Conservation (phyloP, 2,329 filamentous ascomycete genomes). For the Talaromyces sp. region DNA sequence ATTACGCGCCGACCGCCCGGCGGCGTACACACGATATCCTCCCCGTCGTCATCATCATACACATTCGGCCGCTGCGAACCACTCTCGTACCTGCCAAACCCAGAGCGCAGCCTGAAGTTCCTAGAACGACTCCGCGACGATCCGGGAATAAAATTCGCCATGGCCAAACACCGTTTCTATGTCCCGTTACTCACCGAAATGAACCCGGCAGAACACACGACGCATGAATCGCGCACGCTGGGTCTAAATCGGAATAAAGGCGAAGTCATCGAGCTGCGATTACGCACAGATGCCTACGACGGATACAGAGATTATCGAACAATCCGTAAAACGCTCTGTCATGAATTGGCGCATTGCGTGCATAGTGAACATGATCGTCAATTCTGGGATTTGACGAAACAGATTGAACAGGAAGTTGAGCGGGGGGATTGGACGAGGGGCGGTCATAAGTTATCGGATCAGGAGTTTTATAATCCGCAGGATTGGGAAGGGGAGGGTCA, state of each 20-base stretch:
- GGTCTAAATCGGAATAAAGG: conserved; percentile 84
- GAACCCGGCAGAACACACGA: conserved; percentile 81
- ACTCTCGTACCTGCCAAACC: conserved; percentile 69
- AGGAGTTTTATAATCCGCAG: conserved; percentile 57
- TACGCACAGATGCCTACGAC: conserved; percentile 91
- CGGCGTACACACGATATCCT: conserved; percentile 27
- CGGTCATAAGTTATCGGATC: conserved; percentile 57
- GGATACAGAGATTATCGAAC: conserved; percentile 90
- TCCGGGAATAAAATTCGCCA: conserved; percentile 74
- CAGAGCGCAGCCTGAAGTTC: conserved; percentile 64
- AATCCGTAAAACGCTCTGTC: conserved; percentile 86
- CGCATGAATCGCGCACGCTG: conserved; percentile 72
- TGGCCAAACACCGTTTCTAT: conserved; percentile 77
- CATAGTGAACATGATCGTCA: conserved; percentile 74
- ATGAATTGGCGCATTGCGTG: conserved; percentile 92
- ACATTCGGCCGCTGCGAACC: conserved; percentile 76
- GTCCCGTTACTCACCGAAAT: conserved; percentile 90
- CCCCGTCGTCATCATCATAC: conserved; percentile 59
- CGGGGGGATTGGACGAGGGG: conserved; percentile 70
- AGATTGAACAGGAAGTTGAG: conserved; percentile 84
- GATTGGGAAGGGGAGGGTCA: conserved; percentile 52
- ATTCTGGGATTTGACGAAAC: conserved; percentile 84
- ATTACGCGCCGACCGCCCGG: conserved; percentile 11
- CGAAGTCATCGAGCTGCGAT: conserved; percentile 81
- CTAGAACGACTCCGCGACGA: conserved; percentile 74